Conservation (phyloP, 306 rosid genomes). For the Argentina anserina region DNA sequence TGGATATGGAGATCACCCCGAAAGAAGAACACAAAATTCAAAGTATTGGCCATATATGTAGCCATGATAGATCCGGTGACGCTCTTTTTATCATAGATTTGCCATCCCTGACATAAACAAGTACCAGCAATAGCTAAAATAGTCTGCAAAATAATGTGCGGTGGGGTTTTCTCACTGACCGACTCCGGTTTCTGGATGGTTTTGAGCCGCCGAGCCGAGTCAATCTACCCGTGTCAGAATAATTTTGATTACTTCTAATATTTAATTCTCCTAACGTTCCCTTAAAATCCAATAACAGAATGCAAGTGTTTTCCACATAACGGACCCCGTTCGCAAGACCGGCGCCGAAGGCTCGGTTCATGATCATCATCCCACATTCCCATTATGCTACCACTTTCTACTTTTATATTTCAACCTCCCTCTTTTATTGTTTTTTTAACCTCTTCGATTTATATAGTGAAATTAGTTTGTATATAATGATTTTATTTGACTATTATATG, state of each 20-base stretch:
- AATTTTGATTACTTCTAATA: not conserved
- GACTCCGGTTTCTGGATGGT: not conserved
- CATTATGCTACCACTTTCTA: not conserved
- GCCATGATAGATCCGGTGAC: not conserved
- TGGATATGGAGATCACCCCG: not conserved
- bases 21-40: too few species aligned
- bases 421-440: too few species aligned
- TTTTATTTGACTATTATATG: too few species aligned
- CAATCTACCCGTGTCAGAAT: not conserved
- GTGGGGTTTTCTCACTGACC: not conserved
- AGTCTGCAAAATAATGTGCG: not conserved
- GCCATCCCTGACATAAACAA: not conserved
- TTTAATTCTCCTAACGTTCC: not conserved
- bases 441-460: not conserved
- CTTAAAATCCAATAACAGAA: not conserved
- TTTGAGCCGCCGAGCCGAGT: not conserved
- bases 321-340: conserved; percentile 13
- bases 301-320: not conserved
- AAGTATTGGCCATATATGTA: not conserved
- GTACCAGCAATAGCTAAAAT: not conserved
- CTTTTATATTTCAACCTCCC: not conserved
- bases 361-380: not conserved
- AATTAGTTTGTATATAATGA: too few species aligned
- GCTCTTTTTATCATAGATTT: not conserved
- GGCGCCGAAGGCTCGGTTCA: not conserved